Percentiles rank a stretch among this genome's conserved stretches.
Evolutionary conservation across 2,329 filamentous ascomycete genomes (phyloP).

Genomic region (Aureobasidium sp.): DNA sequence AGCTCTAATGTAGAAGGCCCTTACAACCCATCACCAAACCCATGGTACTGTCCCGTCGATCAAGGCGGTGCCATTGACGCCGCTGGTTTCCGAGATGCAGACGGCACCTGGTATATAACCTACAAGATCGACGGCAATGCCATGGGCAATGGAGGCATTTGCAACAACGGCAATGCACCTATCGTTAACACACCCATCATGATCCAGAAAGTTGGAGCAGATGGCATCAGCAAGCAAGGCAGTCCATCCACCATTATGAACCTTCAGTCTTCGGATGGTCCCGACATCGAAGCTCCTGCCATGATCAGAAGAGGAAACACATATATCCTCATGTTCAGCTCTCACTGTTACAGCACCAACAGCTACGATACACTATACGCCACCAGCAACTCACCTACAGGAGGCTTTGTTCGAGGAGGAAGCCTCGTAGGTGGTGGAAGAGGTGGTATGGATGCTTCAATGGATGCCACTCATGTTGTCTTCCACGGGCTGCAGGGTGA

Average conservation of each 20-base stretch:
- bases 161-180: slow-evolving; percentile 16
- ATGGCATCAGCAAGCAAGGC: slow-evolving; percentile 21
- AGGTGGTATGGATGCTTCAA: slow-evolving; percentile 16
- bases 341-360: slow-evolving; percentile 20
- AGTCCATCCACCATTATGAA: slow-evolving; percentile 16
- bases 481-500: slow-evolving; percentile 19
- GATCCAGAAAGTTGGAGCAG: slow-evolving; percentile 19
- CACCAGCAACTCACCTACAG: slow-evolving; percentile 11
- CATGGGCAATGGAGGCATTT: slow-evolving; percentile 19
- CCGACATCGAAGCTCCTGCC: slow-evolving; percentile 21
- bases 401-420: slow-evolving; percentile 13
- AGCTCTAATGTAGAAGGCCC: slow-evolving; percentile 19
- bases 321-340: slow-evolving; percentile 24
- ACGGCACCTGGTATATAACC: slow-evolving; percentile 18
- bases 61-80: slow-evolving; percentile 24
- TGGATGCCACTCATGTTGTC: slow-evolving; percentile 15
- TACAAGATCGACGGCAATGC: slow-evolving; percentile 25
- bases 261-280: slow-evolving; percentile 20
- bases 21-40: slow-evolving; percentile 17
- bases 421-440: slow-evolving; percentile 12
- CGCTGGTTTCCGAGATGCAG: slow-evolving; percentile 19
- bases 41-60: slow-evolving; percentile 19
- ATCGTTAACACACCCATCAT: slow-evolving; percentile 20
- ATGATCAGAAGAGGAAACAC: slow-evolving; percentile 18
- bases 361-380: slow-evolving; percentile 22